These are phyloP conservation scores for Aureoboletus auriporus DNA, from an alignment of 768 basidiomycete genomes.

Conservation along the genomic window DNA sequence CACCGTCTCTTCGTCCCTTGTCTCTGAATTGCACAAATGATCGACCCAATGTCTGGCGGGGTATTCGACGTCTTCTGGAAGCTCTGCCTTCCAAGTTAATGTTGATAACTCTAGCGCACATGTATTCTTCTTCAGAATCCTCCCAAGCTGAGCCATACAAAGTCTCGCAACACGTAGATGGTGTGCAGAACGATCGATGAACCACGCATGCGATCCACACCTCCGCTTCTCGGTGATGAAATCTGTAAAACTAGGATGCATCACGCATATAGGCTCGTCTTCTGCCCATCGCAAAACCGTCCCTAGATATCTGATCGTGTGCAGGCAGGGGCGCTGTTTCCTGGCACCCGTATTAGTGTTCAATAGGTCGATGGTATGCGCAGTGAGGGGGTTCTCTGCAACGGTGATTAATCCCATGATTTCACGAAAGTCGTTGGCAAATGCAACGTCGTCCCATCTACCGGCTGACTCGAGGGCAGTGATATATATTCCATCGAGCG, in stretches of 20 bases:
- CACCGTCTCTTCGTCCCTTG: conserved; percentile 1
- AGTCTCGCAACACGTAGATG: conserved; percentile 21
- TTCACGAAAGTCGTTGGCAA: conserved; percentile 28
- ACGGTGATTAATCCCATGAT: conserved; percentile 30
- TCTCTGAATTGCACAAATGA: conserved; percentile 20
- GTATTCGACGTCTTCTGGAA: conserved; percentile 26
- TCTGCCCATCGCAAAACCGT: conserved; percentile 26
- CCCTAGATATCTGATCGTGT: conserved; percentile 26
- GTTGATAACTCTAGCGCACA: conserved; percentile 18
- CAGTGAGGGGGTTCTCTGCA: conserved; percentile 26
- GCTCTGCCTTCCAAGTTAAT: conserved; percentile 8
- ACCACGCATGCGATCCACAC: conserved; percentile 27
- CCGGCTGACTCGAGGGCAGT: conserved; percentile 30
- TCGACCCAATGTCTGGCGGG: conserved; percentile 27
- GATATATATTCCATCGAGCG: conserved; percentile 27
- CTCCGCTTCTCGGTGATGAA: conserved; percentile 30
- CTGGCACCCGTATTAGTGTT: conserved; percentile 11
- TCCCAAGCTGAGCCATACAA: conserved; percentile 18
- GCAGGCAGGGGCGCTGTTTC: conserved; percentile 24
- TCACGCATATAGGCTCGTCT: conserved; percentile 25
- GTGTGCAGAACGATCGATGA: conserved; percentile 22
- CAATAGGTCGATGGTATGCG: conserved; percentile 24
- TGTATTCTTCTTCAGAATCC: conserved; percentile 24
- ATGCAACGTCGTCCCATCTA: conserved; percentile 27
- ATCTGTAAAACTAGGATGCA: conserved; percentile 33